A percentile compares a stretch with the other conserved stretches of the same genome.
Conservation (phyloP, 768 basidiomycete genomes). For the Psilocybe tampanensis region DNA sequence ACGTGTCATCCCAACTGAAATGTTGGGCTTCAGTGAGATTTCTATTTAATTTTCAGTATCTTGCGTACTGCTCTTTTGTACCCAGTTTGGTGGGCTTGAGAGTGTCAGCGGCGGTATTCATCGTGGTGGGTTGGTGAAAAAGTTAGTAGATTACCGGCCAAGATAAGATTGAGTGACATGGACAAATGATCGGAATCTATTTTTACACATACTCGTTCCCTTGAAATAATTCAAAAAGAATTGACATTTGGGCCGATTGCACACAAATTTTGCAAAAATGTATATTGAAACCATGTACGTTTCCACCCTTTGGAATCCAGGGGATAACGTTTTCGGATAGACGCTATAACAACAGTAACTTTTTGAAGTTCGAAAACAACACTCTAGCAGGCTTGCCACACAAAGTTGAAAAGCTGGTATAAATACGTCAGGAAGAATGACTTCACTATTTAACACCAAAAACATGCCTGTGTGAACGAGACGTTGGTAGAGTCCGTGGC, state of each 20-base stretch:
- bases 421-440: background rate
- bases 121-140: slow-evolving; percentile 5
- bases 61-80: slow-evolving; percentile 73
- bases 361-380: too few species aligned
- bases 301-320: too few species aligned
- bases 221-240: too few species aligned
- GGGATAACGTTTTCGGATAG: too few species aligned
- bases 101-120: slow-evolving; percentile 38
- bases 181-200: background rate
- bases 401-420: slow-evolving; percentile 12
- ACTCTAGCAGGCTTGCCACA: slow-evolving; percentile 17
- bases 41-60: background rate
- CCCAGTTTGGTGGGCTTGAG: slow-evolving; percentile 76
- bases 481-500: slow-evolving; percentile 12
- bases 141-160: slow-evolving; percentile 5
- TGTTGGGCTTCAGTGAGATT: background rate
- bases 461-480: background rate
- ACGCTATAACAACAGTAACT: too few species aligned
- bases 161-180: slow-evolving; percentile 15
- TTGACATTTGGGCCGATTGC: too few species aligned
- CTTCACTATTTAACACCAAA: background rate
- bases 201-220: background rate
- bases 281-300: too few species aligned
- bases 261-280: too few species aligned
- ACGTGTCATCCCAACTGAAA: slow-evolving; percentile 77